Evolutionary conservation across 768 basidiomycete species (phyloP), one percentile per base, ranked within the genome.

Genomic region (Hysterangium stoloniferum): DNA sequence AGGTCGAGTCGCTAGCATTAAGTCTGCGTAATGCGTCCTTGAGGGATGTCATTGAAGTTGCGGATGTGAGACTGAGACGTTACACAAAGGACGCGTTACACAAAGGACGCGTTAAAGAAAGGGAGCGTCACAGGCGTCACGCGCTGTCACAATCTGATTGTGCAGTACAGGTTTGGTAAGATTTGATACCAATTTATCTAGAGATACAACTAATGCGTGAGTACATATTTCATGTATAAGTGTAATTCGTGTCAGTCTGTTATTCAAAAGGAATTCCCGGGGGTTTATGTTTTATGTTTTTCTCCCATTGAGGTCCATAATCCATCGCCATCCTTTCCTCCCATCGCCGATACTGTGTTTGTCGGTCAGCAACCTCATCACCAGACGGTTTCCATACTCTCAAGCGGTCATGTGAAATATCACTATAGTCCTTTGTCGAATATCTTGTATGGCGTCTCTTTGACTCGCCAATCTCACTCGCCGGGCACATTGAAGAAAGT

Each of bases 191-290:
- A 41, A 41, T 34, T 17, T 9, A n/a, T n/a, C n/a, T n/a, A n/a
- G 20, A 37, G 3, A 37, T n/a, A 3, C n/a, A 37, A 7, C 3
- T 5, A 37, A n/a, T 37, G 20, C 35, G 20, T 37, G 35, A 7
- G n/a, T 37, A 37, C 20, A n/a, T 7, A 7, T 37, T 37, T 37
- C 22, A 41, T 41, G 13, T 22, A 41, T 22, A 6, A 17, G 19
- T 8, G 28, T 22, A 11, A 17, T 25, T 41, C 19, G n/a, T n/a
- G n/a, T n/a, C n/a, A n/a, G n/a, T n/a, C 34, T 25, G 6, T 42
- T 25, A 51, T 37, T 51, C 49, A 40, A 51, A 51, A 11, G 49
- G 38, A n/a, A 29, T 40, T 17, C 49, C 49, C 28, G 37, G 37
- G 15, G 40, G 27, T 41, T 41, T 37, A 22, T 43, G 41, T 22